These are phyloP conservation scores for Chrysoporthe cubensis DNA, from an alignment of 2,329 filamentous ascomycete genomes.

Conservation along the genomic window DNA sequence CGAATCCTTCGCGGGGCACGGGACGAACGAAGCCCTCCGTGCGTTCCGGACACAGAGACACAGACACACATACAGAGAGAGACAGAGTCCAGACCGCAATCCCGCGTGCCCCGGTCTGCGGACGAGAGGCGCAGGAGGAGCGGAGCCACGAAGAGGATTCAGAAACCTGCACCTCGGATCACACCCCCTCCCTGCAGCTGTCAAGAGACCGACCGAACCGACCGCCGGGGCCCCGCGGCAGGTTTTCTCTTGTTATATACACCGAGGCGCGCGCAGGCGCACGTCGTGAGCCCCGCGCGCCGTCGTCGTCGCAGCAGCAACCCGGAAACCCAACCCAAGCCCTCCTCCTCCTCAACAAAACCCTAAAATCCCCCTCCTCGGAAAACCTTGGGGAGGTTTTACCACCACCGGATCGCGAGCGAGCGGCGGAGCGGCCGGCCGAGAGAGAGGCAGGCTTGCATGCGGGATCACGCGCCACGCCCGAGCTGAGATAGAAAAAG, in stretches of 20 bases:
- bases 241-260: neutral
- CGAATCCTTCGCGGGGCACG: too few relatives aligned
- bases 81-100: neutral
- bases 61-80: neutral
- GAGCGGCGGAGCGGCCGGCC: too few relatives aligned
- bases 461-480: neutral
- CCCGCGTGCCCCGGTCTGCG: neutral
- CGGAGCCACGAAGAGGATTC: conserved; percentile 1
- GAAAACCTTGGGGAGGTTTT: neutral
- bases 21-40: neutral
- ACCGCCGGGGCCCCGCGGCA: neutral
- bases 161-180: neutral
- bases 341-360: too few relatives aligned
- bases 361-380: neutral
- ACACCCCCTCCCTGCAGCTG: conserved; percentile 10
- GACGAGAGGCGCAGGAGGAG: neutral
- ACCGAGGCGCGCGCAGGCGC: neutral
- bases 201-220: conserved; percentile 10
- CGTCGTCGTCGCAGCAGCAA: neutral
- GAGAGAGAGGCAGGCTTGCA: neutral
- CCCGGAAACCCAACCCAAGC: too few relatives aligned
- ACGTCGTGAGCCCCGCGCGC: neutral
- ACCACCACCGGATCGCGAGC: too few relatives aligned
- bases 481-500: neutral
- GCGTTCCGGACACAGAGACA: neutral